Conservation (phyloP, 2,329 filamentous ascomycete species). For the Exophiala sp. region DNA sequence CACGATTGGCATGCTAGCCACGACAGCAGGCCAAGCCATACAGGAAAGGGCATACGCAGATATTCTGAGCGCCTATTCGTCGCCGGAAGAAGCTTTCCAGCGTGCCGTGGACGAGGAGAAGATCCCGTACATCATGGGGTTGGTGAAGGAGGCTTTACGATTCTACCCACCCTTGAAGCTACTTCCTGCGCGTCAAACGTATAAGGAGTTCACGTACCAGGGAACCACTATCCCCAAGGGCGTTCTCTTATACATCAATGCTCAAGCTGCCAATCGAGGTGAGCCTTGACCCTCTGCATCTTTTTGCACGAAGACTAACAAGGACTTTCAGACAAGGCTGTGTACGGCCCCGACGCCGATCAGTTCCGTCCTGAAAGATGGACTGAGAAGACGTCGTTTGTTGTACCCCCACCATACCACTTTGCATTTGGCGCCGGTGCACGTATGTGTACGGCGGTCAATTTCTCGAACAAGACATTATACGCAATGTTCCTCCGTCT, state of each 20-base stretch:
- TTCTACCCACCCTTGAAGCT: background rate
- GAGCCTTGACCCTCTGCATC: too few relatives aligned
- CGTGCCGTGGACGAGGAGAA: background rate
- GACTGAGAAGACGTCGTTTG: background rate
- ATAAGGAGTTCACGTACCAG: background rate
- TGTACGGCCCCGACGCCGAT: background rate
- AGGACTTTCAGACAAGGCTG: background rate
- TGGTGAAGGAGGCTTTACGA: background rate
- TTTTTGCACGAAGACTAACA: too few relatives aligned
- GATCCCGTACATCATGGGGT: background rate
- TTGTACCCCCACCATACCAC: constrained; percentile 16
- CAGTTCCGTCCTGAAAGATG: background rate
- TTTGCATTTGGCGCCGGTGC: constrained; percentile 21
- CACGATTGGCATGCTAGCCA: background rate
- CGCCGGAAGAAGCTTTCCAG: background rate
- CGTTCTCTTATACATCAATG: background rate
- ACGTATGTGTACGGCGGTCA: constrained; percentile 22
- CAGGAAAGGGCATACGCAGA: background rate
- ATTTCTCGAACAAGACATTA: constrained; percentile 25
- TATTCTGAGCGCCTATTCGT: background rate
- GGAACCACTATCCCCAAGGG: background rate
- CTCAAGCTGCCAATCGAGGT: background rate
- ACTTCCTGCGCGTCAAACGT: background rate
- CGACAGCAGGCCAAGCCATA: background rate
- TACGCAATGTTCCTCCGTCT: constrained; percentile 27